phyloP scores from a whole-genome alignment of 129 eudicot genomes.

The Flaveria ramosissima region DNA sequence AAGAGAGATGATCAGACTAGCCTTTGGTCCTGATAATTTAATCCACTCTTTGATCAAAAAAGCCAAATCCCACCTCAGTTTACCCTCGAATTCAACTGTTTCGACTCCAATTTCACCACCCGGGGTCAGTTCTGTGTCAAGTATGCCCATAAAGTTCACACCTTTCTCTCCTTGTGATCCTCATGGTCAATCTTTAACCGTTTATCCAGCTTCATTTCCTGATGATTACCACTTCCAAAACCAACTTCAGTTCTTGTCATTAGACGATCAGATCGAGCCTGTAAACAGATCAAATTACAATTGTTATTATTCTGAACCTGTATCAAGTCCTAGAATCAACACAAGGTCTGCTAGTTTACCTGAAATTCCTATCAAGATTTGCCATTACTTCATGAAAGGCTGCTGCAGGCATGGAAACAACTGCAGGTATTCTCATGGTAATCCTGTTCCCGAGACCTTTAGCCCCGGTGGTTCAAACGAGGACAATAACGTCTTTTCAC shows the following conservation, averaged over 20 bases:
- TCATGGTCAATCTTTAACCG: constrained; percentile 33
- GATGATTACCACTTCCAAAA: constrained; percentile 47
- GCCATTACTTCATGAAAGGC: constrained; percentile 58
- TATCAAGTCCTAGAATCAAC: constrained; percentile 40
- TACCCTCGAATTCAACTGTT: constrained; percentile 33
- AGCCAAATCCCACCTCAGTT: constrained; percentile 41
- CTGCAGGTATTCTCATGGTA: constrained; percentile 52
- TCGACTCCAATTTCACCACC: constrained; percentile 38
- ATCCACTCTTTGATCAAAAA: constrained; percentile 39
- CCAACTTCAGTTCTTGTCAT: constrained; percentile 41
- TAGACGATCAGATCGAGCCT: constrained; percentile 48
- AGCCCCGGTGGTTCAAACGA: constrained; percentile 36
- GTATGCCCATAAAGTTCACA: constrained; percentile 44
- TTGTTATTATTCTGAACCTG: constrained; percentile 37
- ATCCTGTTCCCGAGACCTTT: constrained; percentile 30
- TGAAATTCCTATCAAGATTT: constrained; percentile 48
- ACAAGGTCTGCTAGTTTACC: constrained; percentile 47
- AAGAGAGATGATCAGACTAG: constrained; percentile 55
- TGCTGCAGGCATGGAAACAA: constrained; percentile 57
- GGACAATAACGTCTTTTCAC: constrained; percentile 45
- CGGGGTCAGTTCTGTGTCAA: constrained; percentile 25
- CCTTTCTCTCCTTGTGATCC: constrained; percentile 44
- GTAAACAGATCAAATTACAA: constrained; percentile 29
- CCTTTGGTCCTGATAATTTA: constrained; percentile 50
- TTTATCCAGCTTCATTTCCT: constrained; percentile 37